Evolutionary conservation across 495 filamentous ascomycete genomes (phyloP).

Genomic region (Aspergillus hancockii): DNA sequence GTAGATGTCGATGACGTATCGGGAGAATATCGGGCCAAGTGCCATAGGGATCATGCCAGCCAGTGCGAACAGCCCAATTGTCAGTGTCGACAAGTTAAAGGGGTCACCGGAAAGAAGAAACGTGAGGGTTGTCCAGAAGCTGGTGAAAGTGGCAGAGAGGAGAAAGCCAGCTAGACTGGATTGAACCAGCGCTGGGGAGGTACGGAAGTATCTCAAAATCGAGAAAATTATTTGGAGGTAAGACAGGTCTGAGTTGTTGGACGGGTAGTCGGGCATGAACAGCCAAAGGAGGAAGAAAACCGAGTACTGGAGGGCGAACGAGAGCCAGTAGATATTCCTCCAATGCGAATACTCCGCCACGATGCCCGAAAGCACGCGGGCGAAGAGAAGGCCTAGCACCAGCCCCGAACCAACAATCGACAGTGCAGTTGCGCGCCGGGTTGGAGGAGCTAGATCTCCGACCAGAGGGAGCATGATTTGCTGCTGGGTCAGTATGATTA

Average conservation of each 20-base stretch:
- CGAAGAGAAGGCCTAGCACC: conserved; percentile 73
- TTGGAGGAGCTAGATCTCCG: conserved; percentile 73
- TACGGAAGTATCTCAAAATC: conserved; percentile 61
- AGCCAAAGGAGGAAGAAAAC: conserved; percentile 67
- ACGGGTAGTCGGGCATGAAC: conserved; percentile 80
- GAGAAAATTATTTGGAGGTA: conserved; percentile 67
- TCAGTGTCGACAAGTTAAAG: conserved; percentile 65
- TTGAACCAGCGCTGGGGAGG: conserved; percentile 69
- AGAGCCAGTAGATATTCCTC: conserved; percentile 81
- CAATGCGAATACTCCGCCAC: conserved; percentile 70
- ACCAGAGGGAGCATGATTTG: conserved; percentile 85
- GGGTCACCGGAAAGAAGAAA: conserved; percentile 72
- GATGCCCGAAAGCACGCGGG: conserved; percentile 74
- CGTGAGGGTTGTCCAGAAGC: conserved; percentile 81
- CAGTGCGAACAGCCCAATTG: conserved; percentile 77
- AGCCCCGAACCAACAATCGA: conserved; percentile 79
- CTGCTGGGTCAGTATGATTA: conserved; percentile 7
- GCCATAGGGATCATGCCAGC: conserved; percentile 71
- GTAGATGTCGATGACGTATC: conserved; percentile 69
- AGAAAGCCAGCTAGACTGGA: conserved; percentile 60
- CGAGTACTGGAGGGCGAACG: conserved; percentile 70
- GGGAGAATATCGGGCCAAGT: conserved; percentile 65
- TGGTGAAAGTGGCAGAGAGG: conserved; percentile 60
- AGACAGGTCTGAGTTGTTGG: conserved; percentile 58
- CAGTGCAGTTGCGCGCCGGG: conserved; percentile 64